Conservation (phyloP, 495 filamentous ascomycete species). For the Xylaria flabelliformis region DNA sequence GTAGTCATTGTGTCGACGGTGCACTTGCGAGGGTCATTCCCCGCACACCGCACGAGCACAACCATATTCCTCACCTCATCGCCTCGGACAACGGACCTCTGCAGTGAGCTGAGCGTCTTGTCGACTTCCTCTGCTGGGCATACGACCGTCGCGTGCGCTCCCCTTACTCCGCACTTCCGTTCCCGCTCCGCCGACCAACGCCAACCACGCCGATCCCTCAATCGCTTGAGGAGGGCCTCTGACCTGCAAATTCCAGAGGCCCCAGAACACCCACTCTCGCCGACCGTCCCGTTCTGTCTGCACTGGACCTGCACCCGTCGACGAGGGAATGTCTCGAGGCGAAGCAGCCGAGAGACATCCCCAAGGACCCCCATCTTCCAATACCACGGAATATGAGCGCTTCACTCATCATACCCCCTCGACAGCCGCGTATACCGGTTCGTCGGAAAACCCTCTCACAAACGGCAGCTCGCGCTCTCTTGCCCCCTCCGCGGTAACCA, state of each 20-base stretch:
- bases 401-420: constrained; percentile 36
- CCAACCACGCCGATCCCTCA: constrained; percentile 24
- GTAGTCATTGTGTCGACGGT: constrained; percentile 54
- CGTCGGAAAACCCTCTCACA: constrained; percentile 33
- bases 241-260: constrained; percentile 34
- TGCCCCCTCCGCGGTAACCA: constrained; percentile 32
- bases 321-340: constrained; percentile 56
- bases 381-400: constrained; percentile 52
- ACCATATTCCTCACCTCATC: constrained; percentile 31
- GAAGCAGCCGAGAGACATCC: constrained; percentile 43
- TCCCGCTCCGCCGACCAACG: constrained; percentile 26
- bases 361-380: constrained; percentile 42
- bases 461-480: constrained; percentile 28
- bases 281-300: constrained; percentile 31
- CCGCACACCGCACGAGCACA: constrained; percentile 54
- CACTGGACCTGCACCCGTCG: constrained; percentile 19
- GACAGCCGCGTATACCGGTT: constrained; percentile 35
- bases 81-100: constrained; percentile 21
- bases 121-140: constrained; percentile 11
- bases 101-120: constrained; percentile 20
- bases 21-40: constrained; percentile 60
- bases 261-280: constrained; percentile 20
- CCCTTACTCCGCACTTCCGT: constrained; percentile 24
- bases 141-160: neutral
- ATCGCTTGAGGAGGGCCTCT: constrained; percentile 38